Evolutionary conservation across 805 yeast species (phyloP).

Genomic region (Danielia oregonensis): DNA sequence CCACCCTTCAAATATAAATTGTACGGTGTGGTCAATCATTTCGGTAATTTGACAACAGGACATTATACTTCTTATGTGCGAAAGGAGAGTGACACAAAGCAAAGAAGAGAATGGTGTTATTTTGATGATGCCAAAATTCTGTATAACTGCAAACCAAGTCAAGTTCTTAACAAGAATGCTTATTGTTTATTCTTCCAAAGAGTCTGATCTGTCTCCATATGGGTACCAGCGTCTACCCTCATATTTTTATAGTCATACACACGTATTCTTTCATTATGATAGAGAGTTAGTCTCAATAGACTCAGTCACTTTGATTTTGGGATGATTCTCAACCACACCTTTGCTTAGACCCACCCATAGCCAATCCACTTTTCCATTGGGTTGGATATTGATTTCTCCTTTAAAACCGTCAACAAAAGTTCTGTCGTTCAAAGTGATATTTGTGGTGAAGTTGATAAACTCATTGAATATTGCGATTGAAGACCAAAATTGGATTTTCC

Average conservation of each 20-base stretch:
- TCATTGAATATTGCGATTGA: slow-evolving; percentile 84
- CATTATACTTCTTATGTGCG: slow-evolving; percentile 83
- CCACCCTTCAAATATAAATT: slow-evolving; percentile 79
- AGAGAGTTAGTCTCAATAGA: slow-evolving; percentile 2
- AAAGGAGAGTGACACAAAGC: slow-evolving; percentile 45
- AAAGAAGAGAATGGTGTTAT: slow-evolving; percentile 64
- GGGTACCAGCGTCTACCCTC: too few species aligned
- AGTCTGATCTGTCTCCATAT: slow-evolving; percentile 1
- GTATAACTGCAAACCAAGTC: slow-evolving; percentile 43
- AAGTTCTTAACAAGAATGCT: slow-evolving; percentile 70
- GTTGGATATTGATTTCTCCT: slow-evolving; percentile 54
- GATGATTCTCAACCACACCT: slow-evolving; percentile 57
- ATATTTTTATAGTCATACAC: too few species aligned
- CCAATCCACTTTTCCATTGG: slow-evolving; percentile 52
- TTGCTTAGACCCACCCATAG: slow-evolving; percentile 62
- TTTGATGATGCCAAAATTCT: slow-evolving; percentile 78
- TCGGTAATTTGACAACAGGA: slow-evolving; percentile 78
- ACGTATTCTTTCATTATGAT: too few species aligned
- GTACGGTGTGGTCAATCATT: slow-evolving; percentile 81
- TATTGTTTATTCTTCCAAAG: slow-evolving; percentile 78
- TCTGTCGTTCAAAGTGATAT: slow-evolving; percentile 78
- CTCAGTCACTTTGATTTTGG: slow-evolving; percentile 39
- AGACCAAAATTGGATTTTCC: slow-evolving; percentile 86
- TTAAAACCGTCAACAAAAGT: slow-evolving; percentile 76
- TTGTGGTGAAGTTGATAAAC: slow-evolving; percentile 70